Percentiles rank a stretch among this genome's conserved stretches.
Evolutionary conservation across 495 filamentous ascomycete species (phyloP).

Genomic region (Penicillium pulvis): DNA sequence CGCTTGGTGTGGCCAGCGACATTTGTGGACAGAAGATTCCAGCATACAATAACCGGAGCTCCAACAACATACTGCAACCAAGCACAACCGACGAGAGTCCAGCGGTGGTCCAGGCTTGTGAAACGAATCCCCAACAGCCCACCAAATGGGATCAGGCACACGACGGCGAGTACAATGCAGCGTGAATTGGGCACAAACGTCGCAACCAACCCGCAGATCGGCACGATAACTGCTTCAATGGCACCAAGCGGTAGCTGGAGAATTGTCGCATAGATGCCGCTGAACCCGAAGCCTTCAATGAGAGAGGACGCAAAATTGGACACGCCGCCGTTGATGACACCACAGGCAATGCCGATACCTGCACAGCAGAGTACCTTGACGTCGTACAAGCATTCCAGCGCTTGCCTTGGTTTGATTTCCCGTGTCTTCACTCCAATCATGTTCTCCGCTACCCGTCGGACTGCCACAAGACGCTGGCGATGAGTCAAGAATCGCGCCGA

Average conservation of each 20-base stretch:
- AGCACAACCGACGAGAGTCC: slow-evolving; percentile 53
- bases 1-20: slow-evolving; percentile 70
- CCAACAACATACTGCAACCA: slow-evolving; percentile 53
- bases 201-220: slow-evolving; percentile 40
- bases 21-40: slow-evolving; percentile 60
- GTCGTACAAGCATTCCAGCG: slow-evolving; percentile 43
- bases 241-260: slow-evolving; percentile 49
- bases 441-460: slow-evolving; percentile 46
- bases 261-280: slow-evolving; percentile 42
- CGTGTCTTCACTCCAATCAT: slow-evolving; percentile 54
- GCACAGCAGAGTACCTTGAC: slow-evolving; percentile 40
- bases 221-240: slow-evolving; percentile 41
- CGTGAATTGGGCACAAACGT: slow-evolving; percentile 45
- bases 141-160: slow-evolving; percentile 37
- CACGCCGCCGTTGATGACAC: slow-evolving; percentile 48
- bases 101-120: slow-evolving; percentile 46
- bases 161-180: slow-evolving; percentile 40
- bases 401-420: slow-evolving; percentile 37
- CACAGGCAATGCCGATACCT: slow-evolving; percentile 39
- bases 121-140: slow-evolving; percentile 48
- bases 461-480: slow-evolving; percentile 44
- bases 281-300: slow-evolving; percentile 48
- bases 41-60: slow-evolving; percentile 52
- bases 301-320: slow-evolving; percentile 49
- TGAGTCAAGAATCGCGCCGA: slow-evolving; percentile 45